Conservation (phyloP, 805 yeast genomes). For the Kazachstania kunashirensis region DNA sequence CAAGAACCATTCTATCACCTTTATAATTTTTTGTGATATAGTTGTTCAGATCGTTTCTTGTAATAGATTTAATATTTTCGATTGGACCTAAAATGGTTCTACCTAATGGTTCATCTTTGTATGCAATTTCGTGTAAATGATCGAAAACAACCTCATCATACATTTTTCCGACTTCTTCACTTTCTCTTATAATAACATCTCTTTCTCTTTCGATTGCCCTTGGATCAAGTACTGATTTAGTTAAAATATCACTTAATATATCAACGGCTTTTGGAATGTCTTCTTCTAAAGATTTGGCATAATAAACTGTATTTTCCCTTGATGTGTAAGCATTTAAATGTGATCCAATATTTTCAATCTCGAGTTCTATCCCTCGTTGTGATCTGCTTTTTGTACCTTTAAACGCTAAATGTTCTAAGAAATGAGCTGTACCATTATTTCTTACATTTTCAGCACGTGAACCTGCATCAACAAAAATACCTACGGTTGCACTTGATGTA, state of each 20-base stretch:
- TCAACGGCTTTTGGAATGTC: conserved; percentile 84
- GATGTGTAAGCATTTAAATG: conserved; percentile 98
- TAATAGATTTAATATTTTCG: conserved; percentile 72
- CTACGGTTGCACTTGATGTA: conserved; percentile 91
- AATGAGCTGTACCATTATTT: conserved; percentile 93
- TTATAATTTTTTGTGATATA: conserved; percentile 82
- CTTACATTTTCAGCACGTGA: conserved; percentile 85
- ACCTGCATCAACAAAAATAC: conserved; percentile 98
- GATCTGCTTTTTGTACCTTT: conserved; percentile 81
- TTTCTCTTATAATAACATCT: conserved; percentile 90
- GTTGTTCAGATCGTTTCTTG: conserved; percentile 61
- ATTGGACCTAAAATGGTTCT: conserved; percentile 94
- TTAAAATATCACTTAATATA: conserved; percentile 80
- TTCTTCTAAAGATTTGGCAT: conserved; percentile 72
- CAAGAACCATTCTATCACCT: conserved; percentile 97
- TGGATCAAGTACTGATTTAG: conserved; percentile 72
- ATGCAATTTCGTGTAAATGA: conserved; percentile 88
- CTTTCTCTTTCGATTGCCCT: conserved; percentile 90
- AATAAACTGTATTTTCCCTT: conserved; percentile 93
- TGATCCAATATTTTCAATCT: conserved; percentile 92
- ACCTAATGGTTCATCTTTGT: conserved; percentile 85
- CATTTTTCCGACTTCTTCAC: conserved; percentile 97
- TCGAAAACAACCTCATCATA: conserved; percentile 97
- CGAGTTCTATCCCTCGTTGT: conserved; percentile 78
- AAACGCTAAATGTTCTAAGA: conserved; percentile 91